Conservation (phyloP, 1,284 basidiomycete species). For the Sporisorium exsertum region DNA sequence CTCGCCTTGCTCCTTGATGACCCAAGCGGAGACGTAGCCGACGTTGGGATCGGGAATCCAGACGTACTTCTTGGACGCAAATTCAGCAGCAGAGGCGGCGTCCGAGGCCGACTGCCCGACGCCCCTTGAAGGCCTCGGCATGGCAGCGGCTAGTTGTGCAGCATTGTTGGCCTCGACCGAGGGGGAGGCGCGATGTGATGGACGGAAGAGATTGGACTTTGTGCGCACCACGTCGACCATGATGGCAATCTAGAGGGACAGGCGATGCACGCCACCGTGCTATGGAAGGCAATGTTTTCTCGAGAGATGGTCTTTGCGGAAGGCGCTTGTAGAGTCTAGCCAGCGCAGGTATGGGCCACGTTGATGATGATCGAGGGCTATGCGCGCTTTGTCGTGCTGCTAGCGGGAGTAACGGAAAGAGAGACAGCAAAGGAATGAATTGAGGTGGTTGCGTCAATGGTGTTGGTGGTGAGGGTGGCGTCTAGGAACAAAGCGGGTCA, state of each 20-base stretch:
- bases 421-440: neutral
- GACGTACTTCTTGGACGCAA: conserved; percentile 97
- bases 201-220: conserved; percentile 49
- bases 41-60: conserved; percentile 91
- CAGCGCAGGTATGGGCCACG: neutral
- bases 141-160: conserved; percentile 48
- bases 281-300: neutral
- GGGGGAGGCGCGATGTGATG: conserved; percentile 43
- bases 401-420: neutral
- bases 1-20: conserved; percentile 84
- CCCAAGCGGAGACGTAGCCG: conserved; percentile 90
- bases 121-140: conserved; percentile 43
- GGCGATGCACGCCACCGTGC: neutral
- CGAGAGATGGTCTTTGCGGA: neutral
- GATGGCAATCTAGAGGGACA: neutral
- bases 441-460: neutral
- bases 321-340: neutral
- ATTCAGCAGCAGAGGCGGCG: conserved; percentile 79
- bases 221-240: conserved; percentile 57
- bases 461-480: neutral
- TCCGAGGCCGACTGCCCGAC: conserved; percentile 60
- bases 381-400: neutral
- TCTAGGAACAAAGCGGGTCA: neutral
- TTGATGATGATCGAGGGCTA: neutral
- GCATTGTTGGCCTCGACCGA: conserved; percentile 44